phyloP scores from a whole-genome alignment of 371 early-diverging fungal genomes.

The Actinomortierella ambigua region DNA sequence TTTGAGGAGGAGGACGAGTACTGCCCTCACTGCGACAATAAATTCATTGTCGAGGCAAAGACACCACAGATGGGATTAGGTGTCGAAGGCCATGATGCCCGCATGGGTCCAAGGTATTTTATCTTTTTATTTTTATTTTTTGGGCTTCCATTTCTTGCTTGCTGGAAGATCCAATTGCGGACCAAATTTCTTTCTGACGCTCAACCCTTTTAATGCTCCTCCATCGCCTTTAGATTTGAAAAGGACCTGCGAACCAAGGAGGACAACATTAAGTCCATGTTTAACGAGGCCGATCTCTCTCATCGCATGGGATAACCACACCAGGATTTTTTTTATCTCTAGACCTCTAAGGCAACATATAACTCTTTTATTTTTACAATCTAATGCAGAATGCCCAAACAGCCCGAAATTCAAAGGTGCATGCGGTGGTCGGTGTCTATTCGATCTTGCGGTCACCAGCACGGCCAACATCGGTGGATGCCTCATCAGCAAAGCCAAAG shows the following conservation, averaged over 20 bases:
- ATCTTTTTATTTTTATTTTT: too few relatives aligned
- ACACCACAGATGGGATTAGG: conserved; percentile 82
- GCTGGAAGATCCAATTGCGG: neutral
- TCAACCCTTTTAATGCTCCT: neutral
- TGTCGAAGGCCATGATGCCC: conserved; percentile 92
- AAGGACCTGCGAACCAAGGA: conserved; percentile 31
- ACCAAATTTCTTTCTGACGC: neutral
- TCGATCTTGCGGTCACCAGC: conserved; percentile 40
- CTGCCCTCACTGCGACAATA: conserved; percentile 98
- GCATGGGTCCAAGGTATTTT: conserved; percentile 66
- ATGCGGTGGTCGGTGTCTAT: conserved; percentile 7
- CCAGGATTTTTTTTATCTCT: too few relatives aligned
- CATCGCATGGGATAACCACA: too few relatives aligned
- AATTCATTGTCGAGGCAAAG: conserved; percentile 93
- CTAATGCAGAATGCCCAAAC: too few relatives aligned
- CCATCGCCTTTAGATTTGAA: conserved; percentile 25
- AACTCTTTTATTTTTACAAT: too few relatives aligned
- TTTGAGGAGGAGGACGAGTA: conserved; percentile 95
- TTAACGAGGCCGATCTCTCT: too few relatives aligned
- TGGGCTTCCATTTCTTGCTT: too few relatives aligned
- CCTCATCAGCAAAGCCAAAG: conserved; percentile 43
- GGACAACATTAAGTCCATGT: too few relatives aligned
- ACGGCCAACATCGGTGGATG: conserved; percentile 35
- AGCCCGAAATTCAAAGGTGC: too few relatives aligned
- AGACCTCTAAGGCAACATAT: too few relatives aligned